These are phyloP conservation scores for Sporormia fimetaria DNA, from an alignment of 495 filamentous ascomycete species.

Conservation along the genomic window DNA sequence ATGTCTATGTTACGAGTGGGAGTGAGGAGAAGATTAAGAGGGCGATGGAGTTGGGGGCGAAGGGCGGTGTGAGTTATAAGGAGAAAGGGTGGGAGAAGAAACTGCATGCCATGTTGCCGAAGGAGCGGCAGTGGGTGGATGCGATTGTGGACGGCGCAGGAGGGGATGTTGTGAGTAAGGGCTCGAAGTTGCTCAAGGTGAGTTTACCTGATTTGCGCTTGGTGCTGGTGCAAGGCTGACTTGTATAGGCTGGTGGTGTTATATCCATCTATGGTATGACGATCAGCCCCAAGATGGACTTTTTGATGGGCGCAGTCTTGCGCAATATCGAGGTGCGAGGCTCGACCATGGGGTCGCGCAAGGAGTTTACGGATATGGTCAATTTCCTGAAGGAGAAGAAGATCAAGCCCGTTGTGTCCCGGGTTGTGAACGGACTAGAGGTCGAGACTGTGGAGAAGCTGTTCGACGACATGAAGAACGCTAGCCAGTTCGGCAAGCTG, in stretches of 20 bases:
- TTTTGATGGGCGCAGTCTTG: constrained; percentile 32
- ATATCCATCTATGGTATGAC: constrained; percentile 37
- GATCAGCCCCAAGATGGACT: constrained; percentile 31
- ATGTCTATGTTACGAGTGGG: constrained; percentile 34
- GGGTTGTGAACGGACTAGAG: constrained; percentile 28
- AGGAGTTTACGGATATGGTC: constrained; percentile 38
- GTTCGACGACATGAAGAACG: constrained; percentile 37
- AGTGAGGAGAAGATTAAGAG: constrained; percentile 34
- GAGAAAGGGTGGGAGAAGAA: constrained; percentile 37
- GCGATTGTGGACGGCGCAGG: constrained; percentile 37
- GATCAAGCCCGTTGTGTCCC: constrained; percentile 31
- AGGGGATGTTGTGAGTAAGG: constrained; percentile 32
- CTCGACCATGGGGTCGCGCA: constrained; percentile 38
- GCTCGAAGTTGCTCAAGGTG: constrained; percentile 31
- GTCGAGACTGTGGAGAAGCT: constrained; percentile 32
- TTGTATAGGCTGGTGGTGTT: constrained; percentile 30
- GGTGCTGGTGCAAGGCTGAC: neutral
- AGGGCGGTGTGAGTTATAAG: constrained; percentile 35
- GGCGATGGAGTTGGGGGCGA: constrained; percentile 33
- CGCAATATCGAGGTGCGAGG: constrained; percentile 36
- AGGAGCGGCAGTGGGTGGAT: constrained; percentile 29
- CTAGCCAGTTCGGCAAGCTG: constrained; percentile 36
- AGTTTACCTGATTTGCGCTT: neutral
- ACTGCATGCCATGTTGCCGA: constrained; percentile 27
- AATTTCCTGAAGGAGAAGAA: constrained; percentile 31